Evolutionary conservation across 257 asterid species (phyloP).

Genomic region (Coffea eugenioides): DNA sequence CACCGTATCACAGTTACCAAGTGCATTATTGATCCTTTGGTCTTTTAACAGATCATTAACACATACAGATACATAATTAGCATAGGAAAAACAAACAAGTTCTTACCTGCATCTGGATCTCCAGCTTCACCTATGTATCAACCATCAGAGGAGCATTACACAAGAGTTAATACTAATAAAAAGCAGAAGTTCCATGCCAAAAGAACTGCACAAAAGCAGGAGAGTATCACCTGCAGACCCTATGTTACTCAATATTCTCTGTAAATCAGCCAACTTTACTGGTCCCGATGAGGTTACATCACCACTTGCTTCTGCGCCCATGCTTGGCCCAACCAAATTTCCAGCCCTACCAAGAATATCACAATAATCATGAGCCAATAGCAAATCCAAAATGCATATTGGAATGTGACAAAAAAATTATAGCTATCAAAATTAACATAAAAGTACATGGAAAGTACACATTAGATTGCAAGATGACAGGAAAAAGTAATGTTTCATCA

Average conservation of each 20-base stretch:
- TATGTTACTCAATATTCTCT: constrained; percentile 84
- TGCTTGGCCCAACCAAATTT: constrained; percentile 76
- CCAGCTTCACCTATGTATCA: constrained; percentile 45
- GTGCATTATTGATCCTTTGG: background rate
- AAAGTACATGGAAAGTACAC: background rate
- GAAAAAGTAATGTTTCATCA: too few species aligned
- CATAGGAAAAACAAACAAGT: background rate
- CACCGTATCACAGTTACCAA: background rate
- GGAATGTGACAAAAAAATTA: too few species aligned
- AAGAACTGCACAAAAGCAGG: background rate
- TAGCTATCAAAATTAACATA: background rate
- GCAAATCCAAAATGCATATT: too few species aligned
- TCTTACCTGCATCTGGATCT: constrained; percentile 91
- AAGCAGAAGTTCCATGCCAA: constrained; percentile 17
- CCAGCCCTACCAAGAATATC: constrained; percentile 57
- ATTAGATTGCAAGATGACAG: background rate
- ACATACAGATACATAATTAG: background rate
- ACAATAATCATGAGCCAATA: background rate
- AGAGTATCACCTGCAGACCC: constrained; percentile 61
- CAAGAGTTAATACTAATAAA: constrained; percentile 19
- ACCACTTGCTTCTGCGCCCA: constrained; percentile 71
- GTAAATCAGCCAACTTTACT: constrained; percentile 83
- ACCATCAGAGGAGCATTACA: constrained; percentile 22
- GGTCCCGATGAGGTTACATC: constrained; percentile 93
- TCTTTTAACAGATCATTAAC: background rate